Percentiles rank a stretch among this genome's conserved stretches.
Evolutionary conservation across 1,139 yeast species (phyloP).

Genomic region (Wickerhamomyces sp.): DNA sequence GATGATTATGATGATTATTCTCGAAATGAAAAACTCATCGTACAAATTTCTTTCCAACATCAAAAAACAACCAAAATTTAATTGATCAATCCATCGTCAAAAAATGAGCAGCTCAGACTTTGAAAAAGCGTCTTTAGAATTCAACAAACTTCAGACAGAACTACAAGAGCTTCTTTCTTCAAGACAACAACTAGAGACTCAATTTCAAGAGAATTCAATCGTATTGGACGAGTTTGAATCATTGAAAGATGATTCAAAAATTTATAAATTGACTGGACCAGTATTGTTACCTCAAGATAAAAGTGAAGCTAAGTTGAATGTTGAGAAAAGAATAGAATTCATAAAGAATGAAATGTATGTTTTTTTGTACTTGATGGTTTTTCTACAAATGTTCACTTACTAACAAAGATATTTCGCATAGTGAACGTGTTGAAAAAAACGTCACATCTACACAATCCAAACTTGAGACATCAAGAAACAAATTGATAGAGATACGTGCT

Average conservation of each 20-base stretch:
- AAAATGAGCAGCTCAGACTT: conserved; percentile 16
- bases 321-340: conserved; percentile 82
- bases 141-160: conserved; percentile 33
- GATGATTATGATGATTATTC: background rate
- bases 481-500: conserved; percentile 41
- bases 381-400: background rate
- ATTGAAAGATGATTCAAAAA: conserved; percentile 59
- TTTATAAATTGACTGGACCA: conserved; percentile 89
- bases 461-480: conserved; percentile 45
- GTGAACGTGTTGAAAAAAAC: conserved; percentile 54
- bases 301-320: conserved; percentile 76
- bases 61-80: background rate
- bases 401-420: conserved; percentile 2
- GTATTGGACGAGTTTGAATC: conserved; percentile 76
- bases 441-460: conserved; percentile 47
- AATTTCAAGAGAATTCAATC: conserved; percentile 83
- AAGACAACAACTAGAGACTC: conserved; percentile 71
- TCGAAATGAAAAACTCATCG: background rate
- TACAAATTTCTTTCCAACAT: too few species aligned
- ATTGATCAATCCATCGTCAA: background rate
- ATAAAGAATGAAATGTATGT: conserved; percentile 65
- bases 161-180: conserved; percentile 49
- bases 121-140: conserved; percentile 25
- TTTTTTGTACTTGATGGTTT: background rate
- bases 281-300: conserved; percentile 85